A percentile compares a stretch with the other conserved stretches of the same genome.
Conservation (phyloP, 2,329 filamentous ascomycete genomes). For the Aspergillus floridensis region DNA sequence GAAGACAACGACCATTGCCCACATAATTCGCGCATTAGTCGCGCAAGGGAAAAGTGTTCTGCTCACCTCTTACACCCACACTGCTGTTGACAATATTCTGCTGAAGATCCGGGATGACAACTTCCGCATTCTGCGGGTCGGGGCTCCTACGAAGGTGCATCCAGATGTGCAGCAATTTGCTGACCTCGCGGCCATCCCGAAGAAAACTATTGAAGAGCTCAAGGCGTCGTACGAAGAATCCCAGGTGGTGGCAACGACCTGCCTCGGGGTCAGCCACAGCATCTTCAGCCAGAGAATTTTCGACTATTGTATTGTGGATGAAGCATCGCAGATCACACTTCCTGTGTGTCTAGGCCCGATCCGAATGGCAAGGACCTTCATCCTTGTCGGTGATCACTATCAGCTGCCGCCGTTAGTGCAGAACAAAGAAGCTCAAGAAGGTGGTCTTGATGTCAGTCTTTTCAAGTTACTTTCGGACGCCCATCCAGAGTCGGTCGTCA, state of each 20-base stretch:
- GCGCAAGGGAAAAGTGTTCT: constrained; percentile 89
- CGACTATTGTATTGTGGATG: constrained; percentile 97
- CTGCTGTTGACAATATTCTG: constrained; percentile 95
- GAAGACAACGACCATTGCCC: constrained; percentile 96
- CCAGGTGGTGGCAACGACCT: constrained; percentile 90
- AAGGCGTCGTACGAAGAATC: constrained; percentile 79
- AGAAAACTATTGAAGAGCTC: constrained; percentile 77
- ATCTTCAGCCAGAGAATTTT: constrained; percentile 87
- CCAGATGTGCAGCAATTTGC: constrained; percentile 83
- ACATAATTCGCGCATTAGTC: constrained; percentile 89
- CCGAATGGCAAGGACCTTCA: constrained; percentile 86
- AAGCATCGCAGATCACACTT: constrained; percentile 94
- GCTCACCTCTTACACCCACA: constrained; percentile 93
- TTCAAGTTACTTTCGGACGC: constrained; percentile 91
- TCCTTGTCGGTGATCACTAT: constrained; percentile 94
- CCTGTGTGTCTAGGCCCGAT: constrained; percentile 94
- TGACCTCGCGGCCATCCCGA: constrained; percentile 70
- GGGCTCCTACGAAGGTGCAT: constrained; percentile 80
- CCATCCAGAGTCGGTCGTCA: constrained; percentile 84
- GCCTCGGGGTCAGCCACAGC: constrained; percentile 83
- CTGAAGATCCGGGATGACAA: constrained; percentile 81
- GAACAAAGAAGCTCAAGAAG: constrained; percentile 80
- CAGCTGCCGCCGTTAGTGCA: constrained; percentile 92
- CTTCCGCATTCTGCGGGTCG: constrained; percentile 79
- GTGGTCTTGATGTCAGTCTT: constrained; percentile 85